Evolutionary conservation across 495 filamentous ascomycete genomes (phyloP), one percentile per base, ranked within the genome.

Genomic region (Penicillium coprophilum): DNA sequence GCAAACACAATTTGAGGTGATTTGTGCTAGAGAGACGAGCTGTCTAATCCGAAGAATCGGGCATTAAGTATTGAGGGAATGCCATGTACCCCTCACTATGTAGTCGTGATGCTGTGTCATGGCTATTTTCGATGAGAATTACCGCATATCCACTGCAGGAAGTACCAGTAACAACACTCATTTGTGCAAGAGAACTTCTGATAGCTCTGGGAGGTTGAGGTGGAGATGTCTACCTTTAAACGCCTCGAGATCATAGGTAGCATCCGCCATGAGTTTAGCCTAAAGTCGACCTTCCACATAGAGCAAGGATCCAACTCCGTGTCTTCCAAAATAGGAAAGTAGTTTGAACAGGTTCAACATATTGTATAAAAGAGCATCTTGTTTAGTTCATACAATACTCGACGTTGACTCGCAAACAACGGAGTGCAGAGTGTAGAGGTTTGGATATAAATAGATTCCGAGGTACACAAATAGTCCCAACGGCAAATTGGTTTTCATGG

Each of bases 81-180:
- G 40, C 6, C 2, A 19, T 36, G 51, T 54, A 54, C 51, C 51
- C 51, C 51, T 54, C 51, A 54, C 31, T 11, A 46, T 54, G 51
- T 31, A 19, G n/a, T 44, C 19, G 24, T 19, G 31, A 36, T 45
- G 51, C 40, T 17, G 40, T 36, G 20, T 6, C 51, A 53, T 45
- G 51, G 28, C 51, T 53, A 41, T 23, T 32, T 28, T 4, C 30
- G 30, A 53, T 20, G 47, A 10, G 20, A 46, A 46, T n/a, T 36
- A 10, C 12, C 11, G 31, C 17, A 54, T 41, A 46, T 36, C 40
- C 27, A 20, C 17, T 45, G 30, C 51, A 46, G 9, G 30, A 28
- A 46, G 20, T 46, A 17, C 30, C 27, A 24, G 30, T 20, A 19
- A n/a, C 28, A 21, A 36, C 12, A 24, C 24, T 27, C 30, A 54